These are phyloP conservation scores for Penicillium ucsense DNA, from an alignment of 495 filamentous ascomycete species.

Conservation along the genomic window DNA sequence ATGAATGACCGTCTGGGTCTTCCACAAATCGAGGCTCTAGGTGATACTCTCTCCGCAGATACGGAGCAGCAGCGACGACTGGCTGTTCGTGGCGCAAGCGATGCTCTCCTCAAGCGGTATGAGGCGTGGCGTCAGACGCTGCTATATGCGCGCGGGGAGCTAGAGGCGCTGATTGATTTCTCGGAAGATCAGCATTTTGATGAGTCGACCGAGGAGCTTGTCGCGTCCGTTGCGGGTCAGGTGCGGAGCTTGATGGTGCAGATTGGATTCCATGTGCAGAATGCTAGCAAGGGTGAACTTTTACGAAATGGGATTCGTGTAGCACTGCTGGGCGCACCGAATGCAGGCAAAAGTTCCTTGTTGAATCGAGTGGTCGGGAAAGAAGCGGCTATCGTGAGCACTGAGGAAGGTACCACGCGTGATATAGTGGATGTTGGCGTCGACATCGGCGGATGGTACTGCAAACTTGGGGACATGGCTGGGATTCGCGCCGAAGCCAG, in stretches of 20 bases:
- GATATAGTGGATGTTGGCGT: slow-evolving; percentile 91
- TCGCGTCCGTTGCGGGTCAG: slow-evolving; percentile 54
- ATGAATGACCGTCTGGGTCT: slow-evolving; percentile 76
- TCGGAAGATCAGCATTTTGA: slow-evolving; percentile 96
- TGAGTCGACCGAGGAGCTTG: slow-evolving; percentile 64
- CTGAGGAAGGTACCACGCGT: slow-evolving; percentile 83
- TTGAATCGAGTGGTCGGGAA: slow-evolving; percentile 86
- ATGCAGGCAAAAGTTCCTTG: slow-evolving; percentile 90
- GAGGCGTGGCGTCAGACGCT: slow-evolving; percentile 73
- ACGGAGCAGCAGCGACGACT: slow-evolving; percentile 90
- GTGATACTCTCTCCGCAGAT: slow-evolving; percentile 73
- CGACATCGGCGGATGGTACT: slow-evolving; percentile 82
- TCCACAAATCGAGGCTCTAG: slow-evolving; percentile 87
- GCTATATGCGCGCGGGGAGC: slow-evolving; percentile 74
- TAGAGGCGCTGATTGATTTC: slow-evolving; percentile 95
- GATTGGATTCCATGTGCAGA: slow-evolving; percentile 58
- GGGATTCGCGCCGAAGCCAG: slow-evolving; percentile 52
- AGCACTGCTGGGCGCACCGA: slow-evolving; percentile 81
- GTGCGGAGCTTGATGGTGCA: slow-evolving; percentile 48
- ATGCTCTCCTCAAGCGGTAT: slow-evolving; percentile 64
- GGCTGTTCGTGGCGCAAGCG: slow-evolving; percentile 68
- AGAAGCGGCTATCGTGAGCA: slow-evolving; percentile 89
- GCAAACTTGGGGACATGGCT: slow-evolving; percentile 85
- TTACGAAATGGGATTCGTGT: slow-evolving; percentile 78
- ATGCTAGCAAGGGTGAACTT: slow-evolving; percentile 75